Evolutionary conservation across 169 alveolate genomes (phyloP), one percentile per base, ranked within the genome.

Genomic region (Cryptosporidium bovis): DNA sequence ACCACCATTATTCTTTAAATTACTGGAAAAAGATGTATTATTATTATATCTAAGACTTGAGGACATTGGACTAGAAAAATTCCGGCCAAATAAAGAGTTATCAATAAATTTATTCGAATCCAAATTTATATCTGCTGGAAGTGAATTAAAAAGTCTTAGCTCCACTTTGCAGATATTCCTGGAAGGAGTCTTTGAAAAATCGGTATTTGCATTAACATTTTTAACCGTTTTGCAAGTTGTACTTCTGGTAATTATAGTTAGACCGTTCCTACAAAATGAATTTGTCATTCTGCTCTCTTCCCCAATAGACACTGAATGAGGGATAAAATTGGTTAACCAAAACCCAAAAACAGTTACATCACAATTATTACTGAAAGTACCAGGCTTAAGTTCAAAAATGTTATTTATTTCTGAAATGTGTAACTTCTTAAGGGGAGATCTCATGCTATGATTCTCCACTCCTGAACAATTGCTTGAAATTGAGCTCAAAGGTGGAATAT

Each of bases 291-390:
- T 62, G 36, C 53, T 40, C 15, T n/a, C 64, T 4, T 34, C 51
- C 18, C 64, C 66, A 15, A 5, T 77, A 31, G 31, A 31, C 18
- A 33, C 36, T 18, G 53, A 18, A 18, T 2, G 4, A 13, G 83
- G 83, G 12, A 53, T 51, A 20, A 69, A 46, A 69, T 51, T 51
- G n/a, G 83, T 69, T 46, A 77, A 16, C 87, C 87, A 77, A 51
- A 77, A 77, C 1, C 87, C 87, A 60, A 77, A 77, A 1, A 60
- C 36, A 5, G 48, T n/a, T 13, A 20, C 15, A 20, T 15, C 16
- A 1, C n/a, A 12, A 16, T 69, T 31, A 34, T 16, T 50, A 31
- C 51, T 34, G 31, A 31, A 8, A 51, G 83, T 27, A 24, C n/a
- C 24, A 55, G 10, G 10, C 48, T 40, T 40, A 8, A 40, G 48